phyloP scores from a whole-genome alignment of 805 yeast species.

The Cyberlindnera maritima region DNA sequence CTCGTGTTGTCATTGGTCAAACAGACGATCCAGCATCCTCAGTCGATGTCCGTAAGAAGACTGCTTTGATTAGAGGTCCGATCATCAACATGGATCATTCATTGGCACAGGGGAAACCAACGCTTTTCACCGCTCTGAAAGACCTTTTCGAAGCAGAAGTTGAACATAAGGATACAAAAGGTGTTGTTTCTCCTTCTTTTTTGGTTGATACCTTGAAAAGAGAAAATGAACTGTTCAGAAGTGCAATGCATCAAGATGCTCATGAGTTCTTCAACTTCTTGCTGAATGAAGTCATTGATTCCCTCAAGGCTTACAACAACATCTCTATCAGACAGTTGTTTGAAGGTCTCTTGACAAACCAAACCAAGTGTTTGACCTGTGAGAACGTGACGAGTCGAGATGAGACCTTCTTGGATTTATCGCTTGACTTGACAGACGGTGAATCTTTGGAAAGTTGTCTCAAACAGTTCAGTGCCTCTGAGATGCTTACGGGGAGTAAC shows the following conservation, averaged over 20 bases:
- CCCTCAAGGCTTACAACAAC: conserved; percentile 22
- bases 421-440: conserved; percentile 77
- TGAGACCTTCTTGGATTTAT: conserved; percentile 83
- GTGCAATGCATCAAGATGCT: conserved; percentile 97
- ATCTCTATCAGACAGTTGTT: conserved; percentile 69
- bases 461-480: conserved; percentile 80
- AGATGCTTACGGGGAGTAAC: conserved; percentile 80
- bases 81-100: conserved; percentile 77
- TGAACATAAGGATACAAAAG: conserved; percentile 65
- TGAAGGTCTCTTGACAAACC: conserved; percentile 82
- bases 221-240: conserved; percentile 81
- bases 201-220: conserved; percentile 74
- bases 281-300: conserved; percentile 67
- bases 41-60: conserved; percentile 72
- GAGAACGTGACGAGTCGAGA: conserved; percentile 78
- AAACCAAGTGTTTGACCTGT: conserved; percentile 86
- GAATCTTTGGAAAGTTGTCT: conserved; percentile 75
- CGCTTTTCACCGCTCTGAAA: conserved; percentile 65
- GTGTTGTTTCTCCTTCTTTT: conserved; percentile 80
- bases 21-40: conserved; percentile 35
- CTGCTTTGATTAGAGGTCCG: conserved; percentile 79
- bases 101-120: conserved; percentile 48
- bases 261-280: conserved; percentile 92
- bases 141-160: conserved; percentile 84
- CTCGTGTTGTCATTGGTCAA: conserved; percentile 20